A percentile compares a stretch with the other conserved stretches of the same genome.
Evolutionary conservation across 2,329 filamentous ascomycete species (phyloP).

Genomic region (Botrytis hyacinthi): DNA sequence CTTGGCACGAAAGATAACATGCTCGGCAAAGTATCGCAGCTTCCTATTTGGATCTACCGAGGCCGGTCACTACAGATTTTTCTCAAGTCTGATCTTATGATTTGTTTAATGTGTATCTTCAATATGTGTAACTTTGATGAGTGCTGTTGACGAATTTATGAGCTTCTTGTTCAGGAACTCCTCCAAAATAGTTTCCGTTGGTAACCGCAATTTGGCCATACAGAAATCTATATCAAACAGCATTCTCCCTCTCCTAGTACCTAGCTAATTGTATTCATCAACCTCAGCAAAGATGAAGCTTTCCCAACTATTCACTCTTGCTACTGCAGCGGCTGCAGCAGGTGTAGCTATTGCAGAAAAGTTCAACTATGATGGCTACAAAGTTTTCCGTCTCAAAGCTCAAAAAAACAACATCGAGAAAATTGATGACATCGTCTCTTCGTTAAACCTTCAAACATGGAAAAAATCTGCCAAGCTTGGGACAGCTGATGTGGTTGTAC

Average conservation of each 20-base stretch:
- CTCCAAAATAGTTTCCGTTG: background rate
- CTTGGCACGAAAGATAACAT: slow-evolving; percentile 18
- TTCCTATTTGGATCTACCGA: slow-evolving; percentile 18
- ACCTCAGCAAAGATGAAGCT: slow-evolving; percentile 10
- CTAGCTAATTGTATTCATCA: background rate
- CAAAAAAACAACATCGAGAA: slow-evolving; percentile 38
- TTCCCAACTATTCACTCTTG: slow-evolving; percentile 3
- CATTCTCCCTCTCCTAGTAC: background rate
- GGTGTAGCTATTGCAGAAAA: slow-evolving; percentile 18
- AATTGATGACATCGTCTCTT: slow-evolving; percentile 40
- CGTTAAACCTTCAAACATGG: slow-evolving; percentile 41
- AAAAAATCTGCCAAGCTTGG: slow-evolving; percentile 35
- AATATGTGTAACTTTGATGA: background rate
- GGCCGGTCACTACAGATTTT: background rate
- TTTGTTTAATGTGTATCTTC: slow-evolving; percentile 6
- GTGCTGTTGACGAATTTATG: background rate
- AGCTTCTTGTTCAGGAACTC: slow-evolving; percentile 18
- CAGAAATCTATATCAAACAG: background rate
- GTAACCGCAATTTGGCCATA: background rate
- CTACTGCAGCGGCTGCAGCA: background rate
- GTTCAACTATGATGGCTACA: slow-evolving; percentile 44
- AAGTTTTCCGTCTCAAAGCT: slow-evolving; percentile 42
- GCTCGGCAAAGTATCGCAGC: slow-evolving; percentile 9
- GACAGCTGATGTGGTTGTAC: slow-evolving; percentile 45
- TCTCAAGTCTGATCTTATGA: background rate